phyloP scores from a whole-genome alignment of 176 grass and related monocot genomes.

The Zoysia pacifica region DNA sequence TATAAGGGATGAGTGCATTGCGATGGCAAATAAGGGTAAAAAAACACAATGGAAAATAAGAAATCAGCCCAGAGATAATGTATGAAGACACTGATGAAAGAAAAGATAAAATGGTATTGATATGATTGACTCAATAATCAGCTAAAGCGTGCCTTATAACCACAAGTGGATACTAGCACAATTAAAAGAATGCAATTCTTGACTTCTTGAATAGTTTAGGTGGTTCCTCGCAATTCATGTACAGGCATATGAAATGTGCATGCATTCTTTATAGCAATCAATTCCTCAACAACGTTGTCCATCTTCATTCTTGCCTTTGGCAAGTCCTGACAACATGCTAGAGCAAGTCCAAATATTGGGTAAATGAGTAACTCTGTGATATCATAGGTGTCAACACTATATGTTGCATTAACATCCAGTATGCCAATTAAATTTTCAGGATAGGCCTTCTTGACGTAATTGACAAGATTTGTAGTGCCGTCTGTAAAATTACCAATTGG shows the following conservation, averaged over 20 bases:
- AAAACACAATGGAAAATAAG: no score
- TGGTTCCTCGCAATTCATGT: neutral
- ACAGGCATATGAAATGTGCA: neutral
- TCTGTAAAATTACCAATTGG: conserved; percentile 29
- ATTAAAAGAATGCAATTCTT: neutral
- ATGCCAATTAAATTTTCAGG: conserved; percentile 29
- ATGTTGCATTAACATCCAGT: conserved; percentile 36
- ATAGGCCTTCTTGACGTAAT: conserved; percentile 37
- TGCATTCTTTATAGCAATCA: conserved; percentile 32
- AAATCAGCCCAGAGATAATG: no score
- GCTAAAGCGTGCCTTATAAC: neutral
- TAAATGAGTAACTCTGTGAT: conserved; percentile 12
- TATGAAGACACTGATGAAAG: no score
- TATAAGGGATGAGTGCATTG: no score
- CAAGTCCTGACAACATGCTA: conserved; percentile 9
- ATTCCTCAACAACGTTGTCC: neutral
- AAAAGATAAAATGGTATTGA: no score
- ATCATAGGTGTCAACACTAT: conserved; percentile 15
- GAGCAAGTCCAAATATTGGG: conserved; percentile 21
- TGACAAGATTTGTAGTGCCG: conserved; percentile 22
- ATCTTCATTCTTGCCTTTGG: conserved; percentile 36
- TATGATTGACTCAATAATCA: no score
- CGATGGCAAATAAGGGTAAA: no score
- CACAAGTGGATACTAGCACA: neutral
- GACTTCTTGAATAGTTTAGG: neutral